Base-by-base conservation (phyloP, 345 rosid species). In the Combretum micranthum region DNA sequence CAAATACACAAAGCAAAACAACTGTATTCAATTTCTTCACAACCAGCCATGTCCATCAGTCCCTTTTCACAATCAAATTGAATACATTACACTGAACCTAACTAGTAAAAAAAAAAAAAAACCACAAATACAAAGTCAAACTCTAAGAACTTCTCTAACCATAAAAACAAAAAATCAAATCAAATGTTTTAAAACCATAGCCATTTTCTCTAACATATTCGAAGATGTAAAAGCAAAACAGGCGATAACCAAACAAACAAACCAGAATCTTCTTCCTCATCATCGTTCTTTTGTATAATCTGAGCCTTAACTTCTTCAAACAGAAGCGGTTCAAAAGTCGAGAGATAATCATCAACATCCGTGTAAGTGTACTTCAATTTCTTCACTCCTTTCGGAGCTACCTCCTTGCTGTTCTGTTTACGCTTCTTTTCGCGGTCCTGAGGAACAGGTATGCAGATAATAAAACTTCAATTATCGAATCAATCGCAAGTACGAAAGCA, bases 241-340 rank as follows among this genome's bases (percentile, higher is more conserved):
- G n/a, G n/a, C n/a, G 37, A 6, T 50, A 20, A 18, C 17, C n/a
- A 56, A 19, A 14, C 20, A 56, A 57, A 64, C 52, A 20, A 58
- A 62, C 56, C 53, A 47, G 56, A 55, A 86, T 96, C 93, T 81
- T 88, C 87, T 73, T 85, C 87, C 72, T 85, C 96, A 11, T 67
- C 79, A 44, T 88, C 94, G 58, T 75, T 80, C 56, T 63, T 84
- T 67, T 83, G 98, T 61, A 80, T 69, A 65, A 92, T 84, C 47
- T 86, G 95, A 75, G 98, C 87, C 71, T 86, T 92, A 23, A 85
- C 90, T 78, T 92, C 98, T 69, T 92, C 98, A 32, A 92, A 83
- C 61, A 92, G 75, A 20, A 92, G 83, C 2, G 94, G 93, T 77
- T 92, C 98, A 66, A 84, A 83, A 58, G 93, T 84, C 26, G 81